Evolutionary conservation across 1,284 basidiomycete species (phyloP), one percentile per base, ranked within the genome.

Genomic region (Meripilus lineatus): DNA sequence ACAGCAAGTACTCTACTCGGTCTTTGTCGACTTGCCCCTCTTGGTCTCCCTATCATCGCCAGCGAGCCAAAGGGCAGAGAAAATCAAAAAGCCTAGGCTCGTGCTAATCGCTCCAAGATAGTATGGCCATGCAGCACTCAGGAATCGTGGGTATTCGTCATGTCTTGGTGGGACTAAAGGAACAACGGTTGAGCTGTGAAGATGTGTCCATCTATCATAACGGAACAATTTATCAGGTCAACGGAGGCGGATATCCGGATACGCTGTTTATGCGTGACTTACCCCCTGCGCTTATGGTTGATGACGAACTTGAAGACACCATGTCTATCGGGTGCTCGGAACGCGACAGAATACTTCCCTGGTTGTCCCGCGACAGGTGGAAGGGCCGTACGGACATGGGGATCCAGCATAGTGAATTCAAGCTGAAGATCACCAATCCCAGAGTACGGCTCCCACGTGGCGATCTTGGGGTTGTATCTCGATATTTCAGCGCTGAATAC

Each of bases 321-420:
- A 62, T 99, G 96, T 45, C 93, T 72, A 67, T 98, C 95, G 3
- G 95, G 95, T 3, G 86, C 83, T 33, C 81, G 80, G 78, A 99
- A 94, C 2, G 76, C 78, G 3, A 84, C 76, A 8, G 75, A 72
- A 68, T 93, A 97, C 50, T 75, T 77, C 24, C 83, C 86, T 3
- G 81, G 75, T 26, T 64, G 53, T 4, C 71, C 72, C 10, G 66
- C 48, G 15, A 79, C 74, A 8, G 84, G 72, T 8, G 62, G 68
- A 6, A 96, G 72, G 3, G 81, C 66, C 7, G 83, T 89, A 24
- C 93, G 87, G 49, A 95, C 69, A 63, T 94, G 90, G 1, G 93
- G 95, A 65, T 99, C 96, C 33, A 99, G 81, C 95, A 99, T 99
- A 22, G 90, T 93, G 63, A 98, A 96, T 55, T 95, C 93, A 42